These are phyloP conservation scores for Fagopyrum homotropicum DNA, from an alignment of 148 eudicot genomes.

Conservation along the genomic window DNA sequence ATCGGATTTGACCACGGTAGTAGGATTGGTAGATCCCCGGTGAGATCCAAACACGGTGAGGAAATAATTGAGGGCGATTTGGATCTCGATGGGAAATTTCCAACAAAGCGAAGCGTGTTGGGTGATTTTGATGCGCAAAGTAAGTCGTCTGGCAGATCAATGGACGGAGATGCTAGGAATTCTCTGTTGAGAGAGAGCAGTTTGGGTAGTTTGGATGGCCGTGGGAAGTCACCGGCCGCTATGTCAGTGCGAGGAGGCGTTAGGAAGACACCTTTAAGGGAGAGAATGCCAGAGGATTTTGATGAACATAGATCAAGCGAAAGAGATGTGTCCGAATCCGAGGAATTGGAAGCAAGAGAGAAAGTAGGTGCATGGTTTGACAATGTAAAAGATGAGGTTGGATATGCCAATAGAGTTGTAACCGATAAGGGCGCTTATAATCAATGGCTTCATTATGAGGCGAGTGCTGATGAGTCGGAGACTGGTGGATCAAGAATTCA, in stretches of 20 bases:
- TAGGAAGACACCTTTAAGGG: conserved; percentile 15
- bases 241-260: not conserved
- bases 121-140: not conserved
- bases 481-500: not conserved
- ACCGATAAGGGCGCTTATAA: conserved; percentile 20
- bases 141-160: conserved; percentile 5
- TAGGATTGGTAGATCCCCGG: not conserved
- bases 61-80: not conserved
- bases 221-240: not conserved
- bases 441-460: conserved; percentile 15
- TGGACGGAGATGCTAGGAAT: not conserved
- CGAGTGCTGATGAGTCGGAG: not conserved
- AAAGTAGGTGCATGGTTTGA: conserved; percentile 2
- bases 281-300: conserved; percentile 11
- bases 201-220: not conserved
- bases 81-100: not conserved
- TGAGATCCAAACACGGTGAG: not conserved
- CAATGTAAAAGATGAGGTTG: conserved; percentile 11
- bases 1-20: not conserved
- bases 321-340: conserved; percentile 14
- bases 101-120: not conserved
- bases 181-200: not conserved
- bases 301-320: conserved; percentile 5
- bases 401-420: conserved; percentile 10
- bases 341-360: conserved; percentile 6